A percentile compares a stretch with the other conserved stretches of the same genome.
phyloP scores from a whole-genome alignment of 108 stramenopile genomes.

The Cyclotella kingstonii region DNA sequence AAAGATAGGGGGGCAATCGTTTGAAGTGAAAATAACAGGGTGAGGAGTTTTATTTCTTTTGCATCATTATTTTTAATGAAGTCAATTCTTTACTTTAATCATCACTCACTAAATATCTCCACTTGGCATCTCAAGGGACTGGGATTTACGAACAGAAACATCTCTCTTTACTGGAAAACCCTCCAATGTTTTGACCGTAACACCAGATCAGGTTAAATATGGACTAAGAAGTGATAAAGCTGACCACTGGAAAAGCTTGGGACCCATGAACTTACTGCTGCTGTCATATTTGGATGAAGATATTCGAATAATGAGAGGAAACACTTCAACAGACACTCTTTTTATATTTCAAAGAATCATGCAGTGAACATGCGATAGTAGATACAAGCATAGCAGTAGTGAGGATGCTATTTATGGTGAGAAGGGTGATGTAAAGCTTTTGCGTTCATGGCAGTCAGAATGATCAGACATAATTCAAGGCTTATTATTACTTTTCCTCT shows the following conservation, averaged over 20 bases:
- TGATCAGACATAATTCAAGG: too few relatives aligned
- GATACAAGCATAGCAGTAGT: neutral
- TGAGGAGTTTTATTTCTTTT: neutral
- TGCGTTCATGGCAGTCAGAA: too few relatives aligned
- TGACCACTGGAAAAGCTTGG: conserved; percentile 86
- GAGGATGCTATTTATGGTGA: too few relatives aligned
- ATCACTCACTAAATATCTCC: too few relatives aligned
- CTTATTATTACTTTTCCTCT: too few relatives aligned
- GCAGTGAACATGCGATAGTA: neutral
- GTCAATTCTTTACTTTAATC: too few relatives aligned
- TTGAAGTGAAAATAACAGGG: conserved; percentile 72
- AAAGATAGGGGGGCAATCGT: conserved; percentile 53
- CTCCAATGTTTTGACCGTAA: conserved; percentile 60
- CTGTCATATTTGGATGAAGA: conserved; percentile 79
- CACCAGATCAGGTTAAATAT: conserved; percentile 69
- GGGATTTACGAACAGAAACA: conserved; percentile 67
- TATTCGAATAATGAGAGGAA: conserved; percentile 81
- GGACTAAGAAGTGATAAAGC: conserved; percentile 72
- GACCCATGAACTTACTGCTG: conserved; percentile 75
- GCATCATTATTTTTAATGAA: too few relatives aligned
- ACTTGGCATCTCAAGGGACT: conserved; percentile 46
- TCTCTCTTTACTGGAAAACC: conserved; percentile 75
- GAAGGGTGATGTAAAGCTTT: too few relatives aligned
- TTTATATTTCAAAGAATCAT: conserved; percentile 63
- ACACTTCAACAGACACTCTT: conserved; percentile 74